These are phyloP conservation scores for Xylariales sp. DNA, from an alignment of 2,329 filamentous ascomycete genomes.

Conservation along the genomic window DNA sequence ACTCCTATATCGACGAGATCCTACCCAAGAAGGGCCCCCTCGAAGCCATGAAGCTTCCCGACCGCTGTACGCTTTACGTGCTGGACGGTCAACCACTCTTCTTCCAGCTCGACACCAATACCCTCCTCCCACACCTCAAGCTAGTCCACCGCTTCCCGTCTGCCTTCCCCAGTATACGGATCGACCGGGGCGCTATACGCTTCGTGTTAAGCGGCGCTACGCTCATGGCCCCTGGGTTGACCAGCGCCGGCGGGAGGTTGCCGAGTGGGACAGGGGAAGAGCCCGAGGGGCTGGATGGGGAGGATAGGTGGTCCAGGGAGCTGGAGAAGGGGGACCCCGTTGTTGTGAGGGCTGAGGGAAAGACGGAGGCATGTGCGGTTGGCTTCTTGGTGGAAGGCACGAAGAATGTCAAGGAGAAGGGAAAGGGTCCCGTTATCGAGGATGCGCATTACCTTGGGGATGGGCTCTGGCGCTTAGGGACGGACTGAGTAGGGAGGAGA, in stretches of 20 bases:
- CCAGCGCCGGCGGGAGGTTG: slow-evolving; percentile 73
- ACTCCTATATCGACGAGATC: slow-evolving; percentile 86
- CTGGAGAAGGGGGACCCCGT: slow-evolving; percentile 78
- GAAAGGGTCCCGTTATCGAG: slow-evolving; percentile 91
- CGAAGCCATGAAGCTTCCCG: slow-evolving; percentile 87
- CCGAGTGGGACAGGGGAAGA: slow-evolving; percentile 48
- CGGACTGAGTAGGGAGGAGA: slow-evolving; percentile 40
- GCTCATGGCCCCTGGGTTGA: slow-evolving; percentile 93
- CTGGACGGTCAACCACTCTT: slow-evolving; percentile 76
- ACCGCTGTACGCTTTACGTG: slow-evolving; percentile 84
- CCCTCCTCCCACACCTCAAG: slow-evolving; percentile 79
- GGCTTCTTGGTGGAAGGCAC: slow-evolving; percentile 81
- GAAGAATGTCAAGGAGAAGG: slow-evolving; percentile 86
- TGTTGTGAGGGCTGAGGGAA: slow-evolving; percentile 87
- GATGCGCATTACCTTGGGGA: slow-evolving; percentile 91
- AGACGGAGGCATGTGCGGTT: slow-evolving; percentile 84
- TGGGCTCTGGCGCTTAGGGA: slow-evolving; percentile 74
- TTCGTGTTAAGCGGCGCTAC: slow-evolving; percentile 93
- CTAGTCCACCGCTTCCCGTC: slow-evolving; percentile 87
- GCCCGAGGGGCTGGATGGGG: slow-evolving; percentile 42
- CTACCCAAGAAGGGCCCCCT: slow-evolving; percentile 92
- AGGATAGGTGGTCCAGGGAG: slow-evolving; percentile 59
- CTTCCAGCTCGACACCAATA: slow-evolving; percentile 76
- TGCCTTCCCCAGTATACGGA: slow-evolving; percentile 78
- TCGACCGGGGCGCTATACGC: slow-evolving; percentile 92